Base-by-base conservation (phyloP, 108 stramenopile species). In the Pinguiococcus pyrenoidosus region DNA sequence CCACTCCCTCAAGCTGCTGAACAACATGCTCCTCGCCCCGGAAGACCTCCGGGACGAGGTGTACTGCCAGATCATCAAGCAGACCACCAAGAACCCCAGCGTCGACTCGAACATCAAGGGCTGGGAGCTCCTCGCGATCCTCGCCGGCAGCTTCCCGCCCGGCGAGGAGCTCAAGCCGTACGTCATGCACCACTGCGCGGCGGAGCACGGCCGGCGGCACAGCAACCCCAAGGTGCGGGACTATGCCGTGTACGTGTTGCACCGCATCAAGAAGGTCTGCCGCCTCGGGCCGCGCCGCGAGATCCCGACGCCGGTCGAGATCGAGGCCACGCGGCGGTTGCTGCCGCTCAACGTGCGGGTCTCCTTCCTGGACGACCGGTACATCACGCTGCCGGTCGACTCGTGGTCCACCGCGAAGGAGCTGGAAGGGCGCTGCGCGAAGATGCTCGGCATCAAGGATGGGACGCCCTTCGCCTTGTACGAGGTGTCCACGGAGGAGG, bases 51-150 rank as follows among this genome's bases (percentile, higher is more conserved):
- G 59, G 25, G 60, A 68, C 46, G 67, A 68, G 22, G 35, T 38
- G 12, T 68, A 51, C 67, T 56, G 54, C 56, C 67, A 68, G 54
- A 30, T 68, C 16, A n/a, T 27, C 44, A 68, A 68, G 62, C 67
- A 68, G 44, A 57, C 56, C 10, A 68, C 24, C 40, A 20, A 35
- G 12, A 68, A 68, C 47, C 61, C 60, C 0, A 32, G 41, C 34
- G 40, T 3, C 17, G 46, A 39, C 23, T 49, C 54, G 16, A 17
- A 26, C 20, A 35, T 52, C 6, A 24, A 39, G n/a, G 67, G 67
- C 18, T 68, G 67, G 67, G 33, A 68, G 44, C 56, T 68, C 28
- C 17, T 68, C 37, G 35, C 23, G 26, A 29, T 62, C 24, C 30
- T 24, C 27, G 26, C 55, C 17, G 44, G 43, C 6, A 26, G 28